Evolutionary conservation across 2,329 filamentous ascomycete species (phyloP).

Genomic region (Lojkania enalia): DNA sequence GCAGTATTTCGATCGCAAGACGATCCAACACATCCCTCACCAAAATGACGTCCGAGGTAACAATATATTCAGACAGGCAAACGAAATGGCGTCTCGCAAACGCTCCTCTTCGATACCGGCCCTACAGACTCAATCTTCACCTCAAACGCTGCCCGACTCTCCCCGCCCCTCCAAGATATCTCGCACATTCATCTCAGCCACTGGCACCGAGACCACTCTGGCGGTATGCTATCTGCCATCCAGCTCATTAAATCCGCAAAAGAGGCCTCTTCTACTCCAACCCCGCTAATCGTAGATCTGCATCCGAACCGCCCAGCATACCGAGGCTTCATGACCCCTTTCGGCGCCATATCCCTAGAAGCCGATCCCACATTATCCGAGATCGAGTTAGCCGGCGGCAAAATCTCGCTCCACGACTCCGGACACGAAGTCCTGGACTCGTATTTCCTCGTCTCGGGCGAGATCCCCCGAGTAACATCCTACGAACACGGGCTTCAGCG

Average conservation of each 20-base stretch:
- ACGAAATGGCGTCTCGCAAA: conserved; percentile 49
- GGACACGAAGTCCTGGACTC: conserved; percentile 54
- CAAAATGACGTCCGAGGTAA: too few species aligned
- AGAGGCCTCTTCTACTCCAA: conserved; percentile 11
- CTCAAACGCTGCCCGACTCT: conserved; percentile 52
- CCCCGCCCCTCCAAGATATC: conserved; percentile 48
- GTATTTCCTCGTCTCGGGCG: conserved; percentile 58
- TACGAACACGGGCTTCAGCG: conserved; percentile 56
- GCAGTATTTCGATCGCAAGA: too few species aligned
- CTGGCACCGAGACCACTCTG: conserved; percentile 61
- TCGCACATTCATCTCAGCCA: conserved; percentile 57
- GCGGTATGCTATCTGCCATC: conserved; percentile 56
- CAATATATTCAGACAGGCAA: conserved; percentile 49
- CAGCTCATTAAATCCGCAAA: conserved; percentile 52
- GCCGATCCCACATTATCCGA: conserved; percentile 57
- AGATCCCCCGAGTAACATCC: conserved; percentile 54
- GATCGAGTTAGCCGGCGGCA: conserved; percentile 49
- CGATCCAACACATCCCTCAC: too few species aligned
- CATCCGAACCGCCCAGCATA: conserved; percentile 58
- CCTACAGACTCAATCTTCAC: conserved; percentile 58
- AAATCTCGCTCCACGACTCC: conserved; percentile 44
- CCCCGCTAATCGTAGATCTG: conserved; percentile 50
- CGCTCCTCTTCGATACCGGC: conserved; percentile 58
- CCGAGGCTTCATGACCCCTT: conserved; percentile 51
- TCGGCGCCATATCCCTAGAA: conserved; percentile 53